Evolutionary conservation across 75 land plant species (phyloP).

Genomic region (Pinus taeda): DNA sequence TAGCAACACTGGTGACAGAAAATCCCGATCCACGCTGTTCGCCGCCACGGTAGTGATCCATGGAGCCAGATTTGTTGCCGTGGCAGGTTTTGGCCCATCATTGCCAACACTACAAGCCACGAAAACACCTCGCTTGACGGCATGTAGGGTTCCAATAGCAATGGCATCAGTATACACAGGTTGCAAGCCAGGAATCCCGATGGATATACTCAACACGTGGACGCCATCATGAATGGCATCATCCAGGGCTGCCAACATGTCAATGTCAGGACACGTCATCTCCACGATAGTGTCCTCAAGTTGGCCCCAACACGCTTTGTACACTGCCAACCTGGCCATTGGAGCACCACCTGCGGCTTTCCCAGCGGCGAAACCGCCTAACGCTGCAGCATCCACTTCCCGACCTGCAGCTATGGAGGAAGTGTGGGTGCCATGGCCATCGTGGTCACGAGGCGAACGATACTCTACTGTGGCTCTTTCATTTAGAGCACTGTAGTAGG

Average conservation of each 20-base stretch:
- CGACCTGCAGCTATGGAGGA: conserved; percentile 76
- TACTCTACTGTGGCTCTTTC: conserved; percentile 55
- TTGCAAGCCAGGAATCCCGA: conserved; percentile 81
- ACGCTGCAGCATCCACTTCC: conserved; percentile 41
- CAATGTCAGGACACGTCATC: conserved; percentile 87
- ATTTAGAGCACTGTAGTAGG: background rate
- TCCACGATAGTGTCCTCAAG: no score
- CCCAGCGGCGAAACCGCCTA: conserved; percentile 65
- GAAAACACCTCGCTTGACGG: conserved; percentile 67
- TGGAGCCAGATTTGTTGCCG: conserved; percentile 89
- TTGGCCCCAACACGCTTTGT: conserved; percentile 88
- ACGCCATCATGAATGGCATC: conserved; percentile 87
- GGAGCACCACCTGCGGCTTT: conserved; percentile 80
- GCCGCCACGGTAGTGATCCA: conserved; percentile 94
- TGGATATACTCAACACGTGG: conserved; percentile 84
- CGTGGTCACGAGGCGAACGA: conserved; percentile 74
- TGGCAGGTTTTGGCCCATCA: conserved; percentile 67
- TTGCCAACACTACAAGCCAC: conserved; percentile 92
- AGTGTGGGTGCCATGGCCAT: conserved; percentile 93
- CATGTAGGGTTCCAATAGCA: conserved; percentile 87
- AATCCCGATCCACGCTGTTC: conserved; percentile 81
- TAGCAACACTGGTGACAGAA: conserved; percentile 74
- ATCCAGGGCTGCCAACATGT: conserved; percentile 92
- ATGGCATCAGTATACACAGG: conserved; percentile 69
- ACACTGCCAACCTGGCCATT: conserved; percentile 75